A percentile compares a stretch with the other conserved stretches of the same genome.
These are phyloP conservation scores for Drosera capensis DNA, from an alignment of 148 eudicot genomes.

Conservation along the genomic window DNA sequence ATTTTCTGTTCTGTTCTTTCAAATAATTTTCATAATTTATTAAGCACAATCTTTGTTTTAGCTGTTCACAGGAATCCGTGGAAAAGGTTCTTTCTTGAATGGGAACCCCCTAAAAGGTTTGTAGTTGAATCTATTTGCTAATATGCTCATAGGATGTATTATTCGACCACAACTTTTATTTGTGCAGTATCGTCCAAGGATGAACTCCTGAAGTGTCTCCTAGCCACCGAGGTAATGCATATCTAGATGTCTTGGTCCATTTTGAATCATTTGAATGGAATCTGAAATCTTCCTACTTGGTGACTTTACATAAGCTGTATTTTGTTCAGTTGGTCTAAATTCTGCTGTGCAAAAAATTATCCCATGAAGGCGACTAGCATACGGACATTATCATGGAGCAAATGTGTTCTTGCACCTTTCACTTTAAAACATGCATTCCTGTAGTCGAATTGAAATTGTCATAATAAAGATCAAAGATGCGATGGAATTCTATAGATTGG, in stretches of 20 bases:
- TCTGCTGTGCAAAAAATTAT: too few species aligned
- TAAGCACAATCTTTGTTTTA: conserved; percentile 9
- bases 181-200: conserved; percentile 73
- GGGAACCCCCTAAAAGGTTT: conserved; percentile 80
- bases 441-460: too few species aligned
- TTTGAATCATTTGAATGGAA: background rate
- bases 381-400: too few species aligned
- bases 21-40: background rate
- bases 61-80: conserved; percentile 72
- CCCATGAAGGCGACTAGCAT: too few species aligned
- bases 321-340: too few species aligned
- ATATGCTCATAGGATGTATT: conserved; percentile 1
- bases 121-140: background rate
- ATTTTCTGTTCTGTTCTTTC: background rate
- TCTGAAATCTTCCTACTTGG: background rate
- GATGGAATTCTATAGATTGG: too few species aligned
- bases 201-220: conserved; percentile 71
- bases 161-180: conserved; percentile 3
- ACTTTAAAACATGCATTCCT: too few species aligned
- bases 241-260: background rate
- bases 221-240: conserved; percentile 58
- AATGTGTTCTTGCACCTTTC: too few species aligned
- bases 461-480: too few species aligned
- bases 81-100: conserved; percentile 85
- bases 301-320: too few species aligned